Base-by-base conservation (phyloP, 2,329 filamentous ascomycete species). In the Rutstroemia sp. region DNA sequence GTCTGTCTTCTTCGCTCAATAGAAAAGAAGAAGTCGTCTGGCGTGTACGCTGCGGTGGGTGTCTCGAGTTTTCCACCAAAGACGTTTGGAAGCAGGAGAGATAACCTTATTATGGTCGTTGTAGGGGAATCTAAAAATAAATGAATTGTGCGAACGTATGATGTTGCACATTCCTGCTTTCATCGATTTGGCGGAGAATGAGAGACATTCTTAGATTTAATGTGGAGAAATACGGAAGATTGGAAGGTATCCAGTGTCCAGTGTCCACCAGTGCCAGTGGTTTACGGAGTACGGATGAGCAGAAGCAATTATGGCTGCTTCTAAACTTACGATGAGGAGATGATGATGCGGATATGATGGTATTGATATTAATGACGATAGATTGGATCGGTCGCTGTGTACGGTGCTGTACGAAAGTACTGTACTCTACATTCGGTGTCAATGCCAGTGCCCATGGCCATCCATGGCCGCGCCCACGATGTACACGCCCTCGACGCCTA, bases 91-190 rank as follows among this genome's bases (percentile, higher is more conserved):
- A 54, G 10, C 39, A 36, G 36, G 16, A 16, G 27, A 25, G 46
- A 48, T 36, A 48, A 53, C 19, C 42, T 25, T 38, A 17, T 14
- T 50, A 50, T 12, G 27, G n/a, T 4, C 3, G 23, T 23, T 23
- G 23, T 17, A 25, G 25, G 21, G 40, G 10, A 39, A 54, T 54
- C 51, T 54, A 54, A 39, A 54, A 54, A 54, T 54, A 54, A 54
- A 54, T 54, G 42, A 30, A 6, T 45, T 45, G 38, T 34, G 50
- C 16, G 9, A 38, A 47, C 17, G 38, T n/a, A 17, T 40, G 38
- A 16, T n/a, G 51, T n/a, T 48, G 27, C 40, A 47, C 42, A 27
- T 51, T 46, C 17, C 30, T 46, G 39, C 27, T 30, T 30, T 30
- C 27, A 30, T 30, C 27, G 27, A 30, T 30, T 8, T 3, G 27